A percentile compares a stretch with the other conserved stretches of the same genome.
Conservation (phyloP, 371 early-diverging fungal genomes). For the Actinomortierella wolfii region DNA sequence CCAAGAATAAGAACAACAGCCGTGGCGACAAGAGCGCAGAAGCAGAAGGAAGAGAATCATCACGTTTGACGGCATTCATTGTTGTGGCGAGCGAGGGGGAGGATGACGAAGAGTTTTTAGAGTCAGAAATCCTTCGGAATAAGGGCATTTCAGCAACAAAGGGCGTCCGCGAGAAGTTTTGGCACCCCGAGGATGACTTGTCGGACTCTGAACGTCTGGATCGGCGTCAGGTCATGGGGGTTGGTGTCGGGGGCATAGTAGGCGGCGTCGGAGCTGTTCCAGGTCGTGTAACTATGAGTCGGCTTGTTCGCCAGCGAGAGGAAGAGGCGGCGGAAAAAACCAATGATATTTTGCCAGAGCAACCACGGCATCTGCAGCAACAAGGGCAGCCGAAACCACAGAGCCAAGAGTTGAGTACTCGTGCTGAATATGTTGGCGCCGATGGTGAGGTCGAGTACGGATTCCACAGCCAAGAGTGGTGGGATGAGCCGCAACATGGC, state of each 20-base stretch:
- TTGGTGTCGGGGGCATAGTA: slow-evolving; percentile 39
- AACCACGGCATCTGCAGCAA: background rate
- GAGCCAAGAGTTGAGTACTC: background rate
- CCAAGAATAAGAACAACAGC: slow-evolving; percentile 8
- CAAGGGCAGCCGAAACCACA: too few species aligned
- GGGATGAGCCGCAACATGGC: background rate
- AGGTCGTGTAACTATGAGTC: slow-evolving; percentile 22
- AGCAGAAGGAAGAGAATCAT: background rate
- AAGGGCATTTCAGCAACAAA: background rate
- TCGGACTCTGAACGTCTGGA: slow-evolving; percentile 31
- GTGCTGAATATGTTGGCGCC: slow-evolving; percentile 6
- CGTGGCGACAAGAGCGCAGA: slow-evolving; percentile 1
- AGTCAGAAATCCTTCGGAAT: background rate
- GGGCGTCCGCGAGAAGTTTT: slow-evolving; percentile 24
- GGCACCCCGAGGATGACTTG: slow-evolving; percentile 38
- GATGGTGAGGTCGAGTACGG: slow-evolving; percentile 24
- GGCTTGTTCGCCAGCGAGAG: slow-evolving; percentile 9
- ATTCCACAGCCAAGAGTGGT: slow-evolving; percentile 29
- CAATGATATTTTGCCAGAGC: background rate
- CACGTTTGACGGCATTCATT: slow-evolving; percentile 6
- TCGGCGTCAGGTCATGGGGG: slow-evolving; percentile 34
- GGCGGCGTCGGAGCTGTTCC: slow-evolving; percentile 40
- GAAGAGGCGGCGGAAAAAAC: background rate
- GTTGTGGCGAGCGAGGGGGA: background rate
- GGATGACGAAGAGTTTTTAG: background rate